Base-by-base conservation (phyloP, 805 yeast genomes). In the Candida peoriensis region DNA sequence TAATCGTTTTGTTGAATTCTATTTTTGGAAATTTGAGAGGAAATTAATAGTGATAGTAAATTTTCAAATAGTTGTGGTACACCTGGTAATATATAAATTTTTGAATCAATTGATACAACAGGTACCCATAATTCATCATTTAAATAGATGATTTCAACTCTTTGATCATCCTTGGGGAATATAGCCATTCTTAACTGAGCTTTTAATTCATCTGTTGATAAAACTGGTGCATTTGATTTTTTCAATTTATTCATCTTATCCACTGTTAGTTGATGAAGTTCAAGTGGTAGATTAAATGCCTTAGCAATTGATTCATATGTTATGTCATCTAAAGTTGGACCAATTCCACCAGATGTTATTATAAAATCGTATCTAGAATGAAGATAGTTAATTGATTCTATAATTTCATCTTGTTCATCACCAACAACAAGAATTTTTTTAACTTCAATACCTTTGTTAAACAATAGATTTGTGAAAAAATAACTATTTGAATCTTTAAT, bases 241-340 rank as follows among this genome's bases (percentile, higher is more conserved):
- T 70, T 51, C n/a, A 76, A 54, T 15, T 49, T 42, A 12, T 64
- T 61, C 93, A 84, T 86, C 39, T 76, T 62, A 2, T 60, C 66
- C 14, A 74, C 81, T 3, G 85, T 77, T 20, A 68, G 77, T 17
- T 58, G 48, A 54, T 87, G 80, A 13, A 79, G 52, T 28, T 54
- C 57, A 38, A 77, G 56, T 0, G 70, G 69, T 7, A 82, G 51
- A 2, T 57, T 57, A 43, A 67, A 86, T 7, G 83, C 81, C 44
- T 69, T 70, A 1, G 90, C 85, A n/a, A 87, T 55, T 2, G 84
- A 67, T 34, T 74, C 76, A 55, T 87, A 87, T 1, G 95, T 86
- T 41, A 87, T 81, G 54, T 87, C 96, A 53, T 87, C 96, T 48
- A 86, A 95, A 0, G 96, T 87, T 5, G 95, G 84, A 0, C 96